A percentile compares a stretch with the other conserved stretches of the same genome.
Conservation (phyloP, 1,139 yeast species). For the Sugiyamaella xylanicola region DNA sequence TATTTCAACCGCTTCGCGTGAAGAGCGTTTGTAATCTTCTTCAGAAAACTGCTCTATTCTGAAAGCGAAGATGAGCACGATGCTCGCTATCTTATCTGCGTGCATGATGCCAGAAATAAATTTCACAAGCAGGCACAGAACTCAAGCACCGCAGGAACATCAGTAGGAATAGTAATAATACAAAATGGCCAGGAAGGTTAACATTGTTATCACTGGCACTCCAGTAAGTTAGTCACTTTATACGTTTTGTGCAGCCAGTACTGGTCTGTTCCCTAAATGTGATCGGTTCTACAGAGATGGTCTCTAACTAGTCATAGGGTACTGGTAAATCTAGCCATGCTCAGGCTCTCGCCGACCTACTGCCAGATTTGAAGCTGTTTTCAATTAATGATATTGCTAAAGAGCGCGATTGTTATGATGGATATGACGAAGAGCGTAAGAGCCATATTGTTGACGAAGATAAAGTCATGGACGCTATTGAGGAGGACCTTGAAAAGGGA, state of each 20-base stretch:
- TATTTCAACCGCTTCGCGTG: too few relatives aligned
- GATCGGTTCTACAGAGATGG: too few relatives aligned
- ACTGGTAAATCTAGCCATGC: slow-evolving; percentile 94
- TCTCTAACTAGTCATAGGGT: slow-evolving; percentile 49
- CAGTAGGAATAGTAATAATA: too few relatives aligned
- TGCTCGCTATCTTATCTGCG: slow-evolving; percentile 6
- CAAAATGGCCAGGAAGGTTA: slow-evolving; percentile 38
- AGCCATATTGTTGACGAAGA: slow-evolving; percentile 93
- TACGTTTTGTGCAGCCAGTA: too few relatives aligned
- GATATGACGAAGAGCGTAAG: slow-evolving; percentile 82
- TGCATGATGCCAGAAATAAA: slow-evolving; percentile 15
- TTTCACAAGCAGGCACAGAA: neutral
- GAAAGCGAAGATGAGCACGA: too few relatives aligned
- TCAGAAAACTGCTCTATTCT: too few relatives aligned
- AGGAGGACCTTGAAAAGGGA: slow-evolving; percentile 78
- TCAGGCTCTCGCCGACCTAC: slow-evolving; percentile 56
- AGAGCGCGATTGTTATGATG: slow-evolving; percentile 72
- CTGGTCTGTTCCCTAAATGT: too few relatives aligned
- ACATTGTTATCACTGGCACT: slow-evolving; percentile 90
- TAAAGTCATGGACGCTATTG: slow-evolving; percentile 69
- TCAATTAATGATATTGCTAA: slow-evolving; percentile 83
- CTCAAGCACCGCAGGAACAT: too few relatives aligned
- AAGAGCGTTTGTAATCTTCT: neutral
- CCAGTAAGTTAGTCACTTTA: slow-evolving; percentile 49
- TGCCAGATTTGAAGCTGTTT: slow-evolving; percentile 57